Evolutionary conservation across 1,284 basidiomycete genomes (phyloP).

Genomic region (Tylopilus sp.): DNA sequence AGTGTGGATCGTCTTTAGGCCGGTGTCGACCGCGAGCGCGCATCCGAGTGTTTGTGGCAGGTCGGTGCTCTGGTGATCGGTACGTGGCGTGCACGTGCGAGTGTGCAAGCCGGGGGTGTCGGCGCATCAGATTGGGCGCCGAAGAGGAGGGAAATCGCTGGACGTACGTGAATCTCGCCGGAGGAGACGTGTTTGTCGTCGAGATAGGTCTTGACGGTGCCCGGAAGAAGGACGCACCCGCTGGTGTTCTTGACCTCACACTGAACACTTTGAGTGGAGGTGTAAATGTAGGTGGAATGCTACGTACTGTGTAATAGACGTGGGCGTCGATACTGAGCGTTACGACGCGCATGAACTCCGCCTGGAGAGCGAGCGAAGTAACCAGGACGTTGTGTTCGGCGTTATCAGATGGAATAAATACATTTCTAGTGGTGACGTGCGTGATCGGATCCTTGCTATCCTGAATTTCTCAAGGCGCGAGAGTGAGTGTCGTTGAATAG

Average conservation of each 20-base stretch:
- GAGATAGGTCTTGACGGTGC: slow-evolving; percentile 22
- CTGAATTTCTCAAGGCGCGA: background rate
- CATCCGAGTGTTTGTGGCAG: slow-evolving; percentile 22
- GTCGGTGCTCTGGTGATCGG: slow-evolving; percentile 7
- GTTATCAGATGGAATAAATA: slow-evolving; percentile 17
- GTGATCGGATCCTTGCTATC: slow-evolving; percentile 18
- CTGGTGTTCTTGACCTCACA: slow-evolving; percentile 23
- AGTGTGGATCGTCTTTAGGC: slow-evolving; percentile 18
- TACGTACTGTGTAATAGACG: slow-evolving; percentile 22
- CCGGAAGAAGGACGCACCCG: slow-evolving; percentile 19
- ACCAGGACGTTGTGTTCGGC: slow-evolving; percentile 21
- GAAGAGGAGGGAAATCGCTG: background rate
- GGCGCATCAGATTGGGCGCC: background rate
- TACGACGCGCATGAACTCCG: slow-evolving; percentile 20
- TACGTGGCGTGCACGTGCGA: background rate
- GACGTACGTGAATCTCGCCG: slow-evolving; percentile 15
- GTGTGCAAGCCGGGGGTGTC: background rate
- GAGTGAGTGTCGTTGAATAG: background rate
- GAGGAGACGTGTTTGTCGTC: slow-evolving; percentile 26
- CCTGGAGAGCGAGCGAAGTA: slow-evolving; percentile 19
- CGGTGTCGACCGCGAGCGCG: slow-evolving; percentile 17
- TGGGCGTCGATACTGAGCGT: slow-evolving; percentile 18
- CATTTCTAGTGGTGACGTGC: slow-evolving; percentile 11
- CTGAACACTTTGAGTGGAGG: slow-evolving; percentile 6
- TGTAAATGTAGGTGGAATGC: background rate